Conservation (phyloP, 495 filamentous ascomycete species). For the Penicillium arizonense region DNA sequence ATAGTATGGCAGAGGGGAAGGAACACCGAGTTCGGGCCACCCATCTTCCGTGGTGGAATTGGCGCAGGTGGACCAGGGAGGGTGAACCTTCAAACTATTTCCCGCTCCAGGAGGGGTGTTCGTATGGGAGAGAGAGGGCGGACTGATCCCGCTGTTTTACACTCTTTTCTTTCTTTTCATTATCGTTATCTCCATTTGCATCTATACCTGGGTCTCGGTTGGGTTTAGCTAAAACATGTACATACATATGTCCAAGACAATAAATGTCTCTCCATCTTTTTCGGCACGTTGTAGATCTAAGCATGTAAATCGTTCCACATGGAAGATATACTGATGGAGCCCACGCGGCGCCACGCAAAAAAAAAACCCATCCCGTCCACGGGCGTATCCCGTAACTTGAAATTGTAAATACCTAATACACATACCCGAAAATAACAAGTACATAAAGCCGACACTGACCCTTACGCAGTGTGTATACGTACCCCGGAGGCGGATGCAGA, state of each 20-base stretch:
- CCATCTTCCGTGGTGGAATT: constrained; percentile 37
- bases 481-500: background rate
- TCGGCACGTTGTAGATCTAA: too few species aligned
- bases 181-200: background rate
- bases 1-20: constrained; percentile 21
- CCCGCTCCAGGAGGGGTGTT: constrained; percentile 27
- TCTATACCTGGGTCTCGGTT: background rate
- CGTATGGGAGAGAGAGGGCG: constrained; percentile 14
- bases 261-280: too few species aligned
- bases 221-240: too few species aligned
- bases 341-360: too few species aligned
- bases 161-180: constrained; percentile 4
- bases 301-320: too few species aligned
- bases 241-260: too few species aligned
- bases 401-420: background rate
- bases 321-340: too few species aligned
- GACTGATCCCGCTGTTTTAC: background rate
- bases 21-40: background rate
- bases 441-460: constrained; percentile 1
- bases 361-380: too few species aligned
- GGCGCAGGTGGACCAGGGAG: constrained; percentile 27
- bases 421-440: constrained; percentile 2
- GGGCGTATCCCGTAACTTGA: too few species aligned
- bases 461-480: background rate
- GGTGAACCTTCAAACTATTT: constrained; percentile 26